Conservation (phyloP, 352 stramenopile genomes). For the Phytopythium boreale region DNA sequence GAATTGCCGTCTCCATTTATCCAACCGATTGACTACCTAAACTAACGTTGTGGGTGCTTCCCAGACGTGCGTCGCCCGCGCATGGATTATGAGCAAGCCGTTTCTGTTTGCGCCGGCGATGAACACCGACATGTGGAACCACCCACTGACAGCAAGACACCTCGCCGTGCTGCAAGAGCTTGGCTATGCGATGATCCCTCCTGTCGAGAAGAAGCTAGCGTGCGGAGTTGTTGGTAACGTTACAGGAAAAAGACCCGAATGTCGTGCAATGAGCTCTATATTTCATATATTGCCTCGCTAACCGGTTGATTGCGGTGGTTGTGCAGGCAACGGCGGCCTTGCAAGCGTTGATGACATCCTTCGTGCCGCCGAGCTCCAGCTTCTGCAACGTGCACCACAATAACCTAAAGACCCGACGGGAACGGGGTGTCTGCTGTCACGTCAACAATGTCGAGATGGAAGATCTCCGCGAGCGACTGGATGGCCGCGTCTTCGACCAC, state of each 20-base stretch:
- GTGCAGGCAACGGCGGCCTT: constrained; percentile 59
- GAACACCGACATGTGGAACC: constrained; percentile 98
- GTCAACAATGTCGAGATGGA: constrained; percentile 59
- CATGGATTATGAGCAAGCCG: constrained; percentile 93
- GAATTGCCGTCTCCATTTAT: background rate
- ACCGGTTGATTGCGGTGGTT: background rate
- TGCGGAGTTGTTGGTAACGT: constrained; percentile 94
- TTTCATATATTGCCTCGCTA: constrained; percentile 1
- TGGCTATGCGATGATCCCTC: constrained; percentile 80
- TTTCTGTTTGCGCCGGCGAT: constrained; percentile 94
- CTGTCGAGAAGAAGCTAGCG: constrained; percentile 91
- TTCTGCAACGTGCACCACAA: constrained; percentile 7
- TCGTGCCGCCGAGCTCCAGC: constrained; percentile 21
- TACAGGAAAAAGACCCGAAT: background rate
- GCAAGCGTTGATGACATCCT: constrained; percentile 64
- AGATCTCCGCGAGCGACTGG: constrained; percentile 63
- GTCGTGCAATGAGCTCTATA: background rate
- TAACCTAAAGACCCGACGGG: constrained; percentile 1
- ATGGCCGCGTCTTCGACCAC: constrained; percentile 70
- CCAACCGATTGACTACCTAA: too few species aligned
- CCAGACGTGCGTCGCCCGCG: constrained; percentile 88
- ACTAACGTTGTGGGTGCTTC: background rate
- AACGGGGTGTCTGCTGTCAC: constrained; percentile 39
- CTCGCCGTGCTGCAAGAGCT: constrained; percentile 55
- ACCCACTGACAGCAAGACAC: constrained; percentile 90